These are phyloP conservation scores for Pulchroboletus neoregius DNA, from an alignment of 1,284 basidiomycete genomes.

Conservation along the genomic window DNA sequence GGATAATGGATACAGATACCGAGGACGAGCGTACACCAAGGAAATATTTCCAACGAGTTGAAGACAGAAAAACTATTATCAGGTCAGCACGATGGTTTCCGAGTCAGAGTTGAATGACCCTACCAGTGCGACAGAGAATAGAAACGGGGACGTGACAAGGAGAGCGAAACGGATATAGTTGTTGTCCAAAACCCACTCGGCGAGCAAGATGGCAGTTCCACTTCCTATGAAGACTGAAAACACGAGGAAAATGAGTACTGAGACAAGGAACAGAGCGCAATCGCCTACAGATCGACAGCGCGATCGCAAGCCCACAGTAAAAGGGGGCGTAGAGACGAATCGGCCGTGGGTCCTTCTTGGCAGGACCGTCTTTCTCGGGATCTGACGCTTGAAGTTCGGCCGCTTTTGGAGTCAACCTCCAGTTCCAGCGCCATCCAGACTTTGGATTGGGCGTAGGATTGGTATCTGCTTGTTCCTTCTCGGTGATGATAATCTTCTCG, in stretches of 20 bases:
- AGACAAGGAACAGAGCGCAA: conserved; percentile 32
- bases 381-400: conserved; percentile 19
- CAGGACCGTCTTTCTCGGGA: conserved; percentile 46
- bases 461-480: conserved; percentile 29
- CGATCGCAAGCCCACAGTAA: conserved; percentile 71
- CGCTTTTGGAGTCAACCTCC: conserved; percentile 31
- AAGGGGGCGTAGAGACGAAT: conserved; percentile 74
- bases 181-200: conserved; percentile 70
- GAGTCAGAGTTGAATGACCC: conserved; percentile 22
- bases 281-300: conserved; percentile 51
- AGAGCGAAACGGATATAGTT: conserved; percentile 62
- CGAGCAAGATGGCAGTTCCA: conserved; percentile 53
- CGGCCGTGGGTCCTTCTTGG: conserved; percentile 45
- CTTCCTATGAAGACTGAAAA: conserved; percentile 58
- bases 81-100: conserved; percentile 7
- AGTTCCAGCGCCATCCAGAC: conserved; percentile 29
- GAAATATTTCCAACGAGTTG: conserved; percentile 59
- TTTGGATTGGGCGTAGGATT: conserved; percentile 15
- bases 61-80: conserved; percentile 54
- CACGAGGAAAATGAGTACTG: not conserved
- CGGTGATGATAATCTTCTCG: conserved; percentile 24
- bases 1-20: not conserved
- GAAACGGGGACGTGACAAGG: conserved; percentile 60
- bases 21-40: conserved; percentile 31
- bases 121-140: conserved; percentile 72